phyloP scores from a whole-genome alignment of 2,329 filamentous ascomycete species.

The Paracorniculantispora psalliotae region DNA sequence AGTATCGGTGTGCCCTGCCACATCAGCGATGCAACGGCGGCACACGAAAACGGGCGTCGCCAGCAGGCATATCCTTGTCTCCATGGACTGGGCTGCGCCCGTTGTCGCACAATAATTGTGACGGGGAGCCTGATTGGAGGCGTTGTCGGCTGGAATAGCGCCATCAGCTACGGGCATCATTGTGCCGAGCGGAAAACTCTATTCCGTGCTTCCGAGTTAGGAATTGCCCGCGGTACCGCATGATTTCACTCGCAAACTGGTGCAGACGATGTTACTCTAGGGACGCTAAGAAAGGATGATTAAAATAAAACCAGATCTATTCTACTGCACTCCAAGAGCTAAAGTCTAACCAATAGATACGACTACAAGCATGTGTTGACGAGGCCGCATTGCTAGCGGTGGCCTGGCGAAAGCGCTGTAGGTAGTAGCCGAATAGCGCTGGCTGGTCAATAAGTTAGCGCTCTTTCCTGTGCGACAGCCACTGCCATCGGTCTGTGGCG shows the following conservation, averaged over 20 bases:
- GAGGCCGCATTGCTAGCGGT: no score
- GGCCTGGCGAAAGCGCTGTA: no score
- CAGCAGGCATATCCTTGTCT: neutral
- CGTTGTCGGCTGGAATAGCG: neutral
- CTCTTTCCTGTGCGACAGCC: no score
- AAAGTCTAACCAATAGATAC: no score
- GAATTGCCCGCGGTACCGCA: neutral
- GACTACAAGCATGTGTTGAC: no score
- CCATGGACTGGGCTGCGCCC: neutral
- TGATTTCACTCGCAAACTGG: neutral
- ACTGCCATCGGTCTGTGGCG: neutral
- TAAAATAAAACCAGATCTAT: no score
- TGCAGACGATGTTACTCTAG: neutral
- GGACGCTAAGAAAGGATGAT: neutral
- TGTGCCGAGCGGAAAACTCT: neutral
- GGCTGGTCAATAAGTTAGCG: no score
- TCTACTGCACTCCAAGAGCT: no score
- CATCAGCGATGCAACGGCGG: neutral
- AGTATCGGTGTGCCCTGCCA: neutral
- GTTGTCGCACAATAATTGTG: neutral
- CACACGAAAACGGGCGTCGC: neutral
- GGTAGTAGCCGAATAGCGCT: no score
- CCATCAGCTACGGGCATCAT: neutral
- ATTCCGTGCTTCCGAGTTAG: neutral
- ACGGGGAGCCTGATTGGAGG: no score